Conservation (phyloP, 2,329 filamentous ascomycete species). For the Aspergillus arachidicola region DNA sequence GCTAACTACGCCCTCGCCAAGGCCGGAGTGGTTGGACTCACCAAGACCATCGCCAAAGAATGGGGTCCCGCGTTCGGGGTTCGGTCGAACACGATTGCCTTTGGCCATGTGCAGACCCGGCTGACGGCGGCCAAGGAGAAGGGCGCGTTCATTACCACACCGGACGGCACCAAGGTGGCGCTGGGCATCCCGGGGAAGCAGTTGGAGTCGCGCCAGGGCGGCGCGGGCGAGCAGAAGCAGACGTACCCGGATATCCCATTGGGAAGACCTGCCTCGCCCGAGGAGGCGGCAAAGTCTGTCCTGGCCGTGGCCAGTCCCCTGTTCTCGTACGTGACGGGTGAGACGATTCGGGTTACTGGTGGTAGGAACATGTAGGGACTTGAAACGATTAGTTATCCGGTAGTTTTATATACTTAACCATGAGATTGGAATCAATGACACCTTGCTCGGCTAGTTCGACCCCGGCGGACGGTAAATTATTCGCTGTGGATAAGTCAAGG, state of each 20-base stretch:
- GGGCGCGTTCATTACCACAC: slow-evolving; percentile 75
- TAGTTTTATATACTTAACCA: background rate
- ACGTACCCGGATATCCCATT: slow-evolving; percentile 74
- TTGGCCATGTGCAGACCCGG: slow-evolving; percentile 78
- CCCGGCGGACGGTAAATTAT: background rate
- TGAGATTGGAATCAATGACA: background rate
- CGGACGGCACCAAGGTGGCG: slow-evolving; percentile 73
- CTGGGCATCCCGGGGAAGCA: slow-evolving; percentile 72
- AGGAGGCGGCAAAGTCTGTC: slow-evolving; percentile 77
- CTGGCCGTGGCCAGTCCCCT: slow-evolving; percentile 78
- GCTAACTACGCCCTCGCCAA: slow-evolving; percentile 86
- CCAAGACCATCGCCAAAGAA: slow-evolving; percentile 88
- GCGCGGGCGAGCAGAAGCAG: slow-evolving; percentile 35
- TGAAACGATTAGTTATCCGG: background rate
- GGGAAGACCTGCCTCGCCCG: slow-evolving; percentile 72
- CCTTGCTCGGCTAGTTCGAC: background rate
- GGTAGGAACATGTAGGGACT: slow-evolving; percentile 62
- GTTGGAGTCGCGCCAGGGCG: slow-evolving; percentile 32
- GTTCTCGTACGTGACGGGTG: slow-evolving; percentile 82
- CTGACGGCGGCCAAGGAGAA: slow-evolving; percentile 83
- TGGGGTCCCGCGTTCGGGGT: slow-evolving; percentile 86
- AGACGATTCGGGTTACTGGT: slow-evolving; percentile 85
- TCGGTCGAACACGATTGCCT: slow-evolving; percentile 79
- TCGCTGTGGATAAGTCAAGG: background rate
- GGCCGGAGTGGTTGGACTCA: slow-evolving; percentile 78